Conservation (phyloP, 202 grass and related monocot genomes). For the Miscanthus sacchariflorus region DNA sequence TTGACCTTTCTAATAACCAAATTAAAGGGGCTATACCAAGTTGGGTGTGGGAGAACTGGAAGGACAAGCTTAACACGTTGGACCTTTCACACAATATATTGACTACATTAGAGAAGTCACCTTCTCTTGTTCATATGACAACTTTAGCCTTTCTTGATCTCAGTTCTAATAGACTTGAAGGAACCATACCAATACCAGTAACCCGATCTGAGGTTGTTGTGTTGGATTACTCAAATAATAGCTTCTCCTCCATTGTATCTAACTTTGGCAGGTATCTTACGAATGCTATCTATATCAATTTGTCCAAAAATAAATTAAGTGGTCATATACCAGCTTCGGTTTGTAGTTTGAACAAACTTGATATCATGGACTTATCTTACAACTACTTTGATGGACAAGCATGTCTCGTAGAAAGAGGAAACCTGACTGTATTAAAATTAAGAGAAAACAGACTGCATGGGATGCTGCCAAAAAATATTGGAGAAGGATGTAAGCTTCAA, state of each 20-base stretch:
- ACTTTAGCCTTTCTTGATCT: constrained; percentile 35
- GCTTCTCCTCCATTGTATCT: constrained; percentile 45
- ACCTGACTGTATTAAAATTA: constrained; percentile 46
- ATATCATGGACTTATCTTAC: constrained; percentile 59
- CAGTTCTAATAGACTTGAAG: constrained; percentile 58
- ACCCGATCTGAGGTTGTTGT: background rate
- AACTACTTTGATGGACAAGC: constrained; percentile 46
- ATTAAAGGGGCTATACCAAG: constrained; percentile 53
- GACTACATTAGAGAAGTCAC: constrained; percentile 12
- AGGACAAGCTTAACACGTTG: background rate
- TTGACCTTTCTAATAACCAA: constrained; percentile 63
- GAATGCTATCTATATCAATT: constrained; percentile 8
- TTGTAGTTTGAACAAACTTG: constrained; percentile 46
- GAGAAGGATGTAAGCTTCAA: constrained; percentile 41
- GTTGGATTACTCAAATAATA: constrained; percentile 67
- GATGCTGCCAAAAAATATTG: constrained; percentile 34
- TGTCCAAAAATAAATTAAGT: constrained; percentile 52
- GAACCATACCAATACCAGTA: constrained; percentile 39
- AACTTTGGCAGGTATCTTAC: constrained; percentile 1
- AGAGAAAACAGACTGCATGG: constrained; percentile 55
- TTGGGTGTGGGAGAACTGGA: constrained; percentile 45
- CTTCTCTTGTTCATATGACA: background rate
- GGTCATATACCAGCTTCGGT: constrained; percentile 50
- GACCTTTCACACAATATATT: constrained; percentile 65
- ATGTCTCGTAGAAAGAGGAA: constrained; percentile 41